Base-by-base conservation (phyloP, 2,329 filamentous ascomycete species). In the Arthroderma sp. region DNA sequence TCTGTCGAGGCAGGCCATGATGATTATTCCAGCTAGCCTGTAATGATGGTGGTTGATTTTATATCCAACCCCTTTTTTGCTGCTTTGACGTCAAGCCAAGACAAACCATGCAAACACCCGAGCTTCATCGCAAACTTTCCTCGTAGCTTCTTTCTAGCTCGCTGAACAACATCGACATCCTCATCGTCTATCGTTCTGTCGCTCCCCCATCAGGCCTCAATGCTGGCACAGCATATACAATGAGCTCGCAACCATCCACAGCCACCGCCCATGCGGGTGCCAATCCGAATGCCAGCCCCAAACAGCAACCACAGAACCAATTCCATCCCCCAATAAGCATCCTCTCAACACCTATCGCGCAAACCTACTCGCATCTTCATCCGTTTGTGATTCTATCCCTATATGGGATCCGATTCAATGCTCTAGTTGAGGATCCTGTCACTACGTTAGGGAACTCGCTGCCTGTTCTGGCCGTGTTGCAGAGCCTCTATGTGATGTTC, bases 371-470 rank as follows among this genome's bases (percentile, higher is more conserved):
- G 8, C 72, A 85, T 55, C 61, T 78, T 15, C 83, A 93, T 53
- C 81, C 84, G 0, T 62, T 73, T 28, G 63, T 86, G 7, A 70
- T 93, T 29, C 71, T 85, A 29, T 73, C 72, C 6, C 63, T 82
- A 32, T 80, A 82, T 57, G 71, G 73, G 38, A 57, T 75, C 50
- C 74, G 74, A 34, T 89, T 93, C 62, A 60, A 66, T 32, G 65
- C 72, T 11, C 70, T 94, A 28, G 82, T 93, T 29, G 68, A 71
- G 10, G 75, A 88, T 51, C 85, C 87, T 0, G 73, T 81, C 2
- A 63, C 72, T 10, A 74, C 80, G 5, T 72, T 94, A 33, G 61
- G 74, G 9, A 71, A 60, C 29, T 69, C 79, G 2, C 65, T 89
- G 2, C 72, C 80, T 0, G 72, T 77, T 8, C 68, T 88, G 9